A percentile compares a stretch with the other conserved stretches of the same genome.
These are phyloP conservation scores for Colletotrichum gloeosporioides DNA, from an alignment of 2,329 filamentous ascomycete genomes.

Conservation along the genomic window DNA sequence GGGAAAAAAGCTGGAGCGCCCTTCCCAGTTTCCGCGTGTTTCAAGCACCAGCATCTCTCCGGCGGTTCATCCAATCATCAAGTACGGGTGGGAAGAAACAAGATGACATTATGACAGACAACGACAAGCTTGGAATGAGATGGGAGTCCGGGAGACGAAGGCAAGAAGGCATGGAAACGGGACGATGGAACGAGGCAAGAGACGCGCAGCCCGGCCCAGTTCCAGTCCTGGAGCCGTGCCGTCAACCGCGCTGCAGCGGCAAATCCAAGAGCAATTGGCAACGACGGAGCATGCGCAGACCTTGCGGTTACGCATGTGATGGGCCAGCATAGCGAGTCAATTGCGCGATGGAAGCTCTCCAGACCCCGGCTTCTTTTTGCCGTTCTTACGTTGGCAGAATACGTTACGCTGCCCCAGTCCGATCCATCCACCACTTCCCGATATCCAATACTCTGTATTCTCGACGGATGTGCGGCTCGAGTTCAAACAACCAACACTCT, in stretches of 20 bases:
- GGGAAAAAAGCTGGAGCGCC: background rate
- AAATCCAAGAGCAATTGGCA: background rate
- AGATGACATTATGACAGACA: background rate
- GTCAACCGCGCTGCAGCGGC: background rate
- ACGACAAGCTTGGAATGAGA: background rate
- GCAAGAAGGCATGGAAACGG: background rate
- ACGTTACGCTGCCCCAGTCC: background rate
- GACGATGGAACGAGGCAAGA: background rate
- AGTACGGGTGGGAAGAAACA: background rate
- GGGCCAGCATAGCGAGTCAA: background rate
- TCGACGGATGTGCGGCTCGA: background rate
- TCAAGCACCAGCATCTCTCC: slow-evolving; percentile 2
- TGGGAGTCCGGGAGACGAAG: background rate
- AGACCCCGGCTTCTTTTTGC: background rate
- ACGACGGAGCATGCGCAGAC: background rate
- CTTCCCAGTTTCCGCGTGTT: slow-evolving; percentile 19
- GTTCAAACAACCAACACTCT: background rate
- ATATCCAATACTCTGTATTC: background rate
- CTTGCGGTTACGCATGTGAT: background rate
- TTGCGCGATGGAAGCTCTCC: background rate
- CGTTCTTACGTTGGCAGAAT: background rate
- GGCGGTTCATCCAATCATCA: background rate
- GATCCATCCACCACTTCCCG: background rate
- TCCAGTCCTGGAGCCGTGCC: background rate
- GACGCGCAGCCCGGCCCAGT: background rate